Evolutionary conservation across 805 yeast genomes (phyloP), one percentile per base, ranked within the genome.

Genomic region (Ogataea naganishii): DNA sequence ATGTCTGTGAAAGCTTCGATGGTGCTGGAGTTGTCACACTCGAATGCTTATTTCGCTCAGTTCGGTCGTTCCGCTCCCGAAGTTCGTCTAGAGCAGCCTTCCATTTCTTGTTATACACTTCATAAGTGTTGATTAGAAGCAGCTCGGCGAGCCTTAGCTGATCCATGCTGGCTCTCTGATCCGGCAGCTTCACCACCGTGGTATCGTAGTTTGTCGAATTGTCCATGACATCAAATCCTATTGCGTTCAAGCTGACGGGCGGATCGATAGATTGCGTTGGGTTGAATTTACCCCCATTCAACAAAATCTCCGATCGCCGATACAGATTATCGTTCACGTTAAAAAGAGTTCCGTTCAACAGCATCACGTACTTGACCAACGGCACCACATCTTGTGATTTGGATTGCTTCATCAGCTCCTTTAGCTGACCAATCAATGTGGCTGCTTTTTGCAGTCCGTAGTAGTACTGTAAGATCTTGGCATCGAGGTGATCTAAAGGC

Each of bases 401-500:
- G 10, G 36, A 50, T 32, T 17, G 40, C 33, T 26, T 35, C 30
- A 29, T 39, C 34, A 25, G 39, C 27, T 12, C 43, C 37, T 34
- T 52, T 34, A 65, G 36, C 1, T 44, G 29, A 15, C 40, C 49
- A n/a, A 68, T 40, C 26, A 68, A 47, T 20, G 52, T 50, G 21
- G 56, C 56, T 16, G 75, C 43, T 43, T 75, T 75, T 33, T 53
- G 46, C 3, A 67, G 54, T 7, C 75, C 69, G 41, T 72, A 72
- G 32, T 64, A 66, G 48, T 69, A 79, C 46, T 79, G 82, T 4
- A 78, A 49, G 14, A 74, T 59, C 36, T 67, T 66, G 10, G 75
- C 71, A 39, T 77, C 85, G 27, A 65, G 55, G 2, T 69, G 56
- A 40, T 66, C 70, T 33, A 73, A 36, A 9, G 49, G 37, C 9